phyloP scores from a whole-genome alignment of 1,139 yeast species.

The Sugiyamaella novakii region DNA sequence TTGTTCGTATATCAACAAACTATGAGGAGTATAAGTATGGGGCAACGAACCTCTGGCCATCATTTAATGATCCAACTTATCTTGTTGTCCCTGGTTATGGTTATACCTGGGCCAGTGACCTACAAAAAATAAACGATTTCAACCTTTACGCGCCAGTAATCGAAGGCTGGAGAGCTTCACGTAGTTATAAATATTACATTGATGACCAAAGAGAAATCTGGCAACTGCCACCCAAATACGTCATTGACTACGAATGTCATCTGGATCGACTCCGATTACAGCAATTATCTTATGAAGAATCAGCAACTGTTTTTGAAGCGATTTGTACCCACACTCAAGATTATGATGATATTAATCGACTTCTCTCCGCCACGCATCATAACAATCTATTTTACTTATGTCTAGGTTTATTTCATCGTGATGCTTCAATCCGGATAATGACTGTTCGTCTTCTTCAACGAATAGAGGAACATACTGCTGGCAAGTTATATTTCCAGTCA shows the following conservation, averaged over 20 bases:
- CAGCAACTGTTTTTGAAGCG: constrained; percentile 35
- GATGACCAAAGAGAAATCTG: constrained; percentile 33
- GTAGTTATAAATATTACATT: constrained; percentile 35
- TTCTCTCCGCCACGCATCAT: constrained; percentile 35
- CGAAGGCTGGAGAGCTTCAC: constrained; percentile 42
- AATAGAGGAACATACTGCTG: constrained; percentile 40
- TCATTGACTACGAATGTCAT: constrained; percentile 40
- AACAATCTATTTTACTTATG: constrained; percentile 39
- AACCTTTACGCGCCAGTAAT: constrained; percentile 36
- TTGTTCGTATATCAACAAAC: constrained; percentile 40
- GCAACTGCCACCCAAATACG: constrained; percentile 35
- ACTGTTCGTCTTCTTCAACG: constrained; percentile 38
- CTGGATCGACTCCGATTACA: constrained; percentile 38
- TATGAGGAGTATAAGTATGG: constrained; percentile 40
- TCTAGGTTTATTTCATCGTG: constrained; percentile 43
- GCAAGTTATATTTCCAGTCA: constrained; percentile 35
- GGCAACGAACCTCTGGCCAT: constrained; percentile 39
- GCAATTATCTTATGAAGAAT: constrained; percentile 36
- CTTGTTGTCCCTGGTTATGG: constrained; percentile 40
- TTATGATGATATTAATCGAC: constrained; percentile 40
- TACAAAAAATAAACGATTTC: constrained; percentile 35
- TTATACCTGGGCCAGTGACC: constrained; percentile 40
- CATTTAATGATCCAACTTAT: constrained; percentile 29
- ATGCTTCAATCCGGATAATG: constrained; percentile 35
- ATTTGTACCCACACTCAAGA: constrained; percentile 36